A percentile compares a stretch with the other conserved stretches of the same genome.
Conservation (phyloP, 179 eudicot species). For the Beta lomatogona region DNA sequence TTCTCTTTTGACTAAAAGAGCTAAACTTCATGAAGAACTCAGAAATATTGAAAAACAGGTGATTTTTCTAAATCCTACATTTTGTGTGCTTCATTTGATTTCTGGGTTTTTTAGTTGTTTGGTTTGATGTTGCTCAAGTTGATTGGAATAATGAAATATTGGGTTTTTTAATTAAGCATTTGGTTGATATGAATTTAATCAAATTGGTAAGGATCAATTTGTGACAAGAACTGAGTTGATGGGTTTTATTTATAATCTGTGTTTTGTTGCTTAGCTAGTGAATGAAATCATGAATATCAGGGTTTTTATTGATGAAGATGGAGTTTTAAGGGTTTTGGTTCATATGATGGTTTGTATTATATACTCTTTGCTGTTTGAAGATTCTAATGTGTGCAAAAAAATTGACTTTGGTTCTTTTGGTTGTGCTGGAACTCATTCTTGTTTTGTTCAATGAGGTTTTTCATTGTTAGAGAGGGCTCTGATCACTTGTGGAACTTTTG, state of each 20-base stretch:
- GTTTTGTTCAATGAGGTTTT: neutral
- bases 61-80: neutral
- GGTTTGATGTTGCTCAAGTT: neutral
- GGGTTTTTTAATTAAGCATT: neutral
- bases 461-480: neutral
- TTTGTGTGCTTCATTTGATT: neutral
- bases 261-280: neutral
- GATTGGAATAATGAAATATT: neutral
- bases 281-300: neutral
- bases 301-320: conserved; percentile 6
- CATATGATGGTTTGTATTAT: neutral
- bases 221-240: neutral
- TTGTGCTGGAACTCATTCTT: neutral
- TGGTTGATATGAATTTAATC: neutral
- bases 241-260: neutral
- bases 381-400: neutral
- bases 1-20: conserved; percentile 69
- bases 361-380: neutral
- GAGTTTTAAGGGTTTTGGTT: neutral
- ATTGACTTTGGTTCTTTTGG: neutral
- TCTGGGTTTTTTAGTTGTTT: neutral
- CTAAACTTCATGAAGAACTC: conserved; percentile 88
- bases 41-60: conserved; percentile 93
- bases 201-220: neutral
- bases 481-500: neutral